Evolutionary conservation across 2,329 filamentous ascomycete species (phyloP).

Genomic region (Penicillium italicum): DNA sequence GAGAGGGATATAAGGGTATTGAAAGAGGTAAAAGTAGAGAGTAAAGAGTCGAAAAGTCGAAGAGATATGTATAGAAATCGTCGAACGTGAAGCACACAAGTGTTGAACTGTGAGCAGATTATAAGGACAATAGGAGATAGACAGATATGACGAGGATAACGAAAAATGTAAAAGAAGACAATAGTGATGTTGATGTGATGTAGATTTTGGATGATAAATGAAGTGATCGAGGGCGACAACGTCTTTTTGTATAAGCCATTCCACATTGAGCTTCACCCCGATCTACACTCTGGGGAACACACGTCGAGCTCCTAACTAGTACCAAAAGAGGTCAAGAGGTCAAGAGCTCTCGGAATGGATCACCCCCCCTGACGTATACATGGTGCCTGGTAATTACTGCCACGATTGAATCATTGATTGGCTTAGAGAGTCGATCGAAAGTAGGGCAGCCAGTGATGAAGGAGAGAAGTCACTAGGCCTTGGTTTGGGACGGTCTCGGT

Average conservation of each 20-base stretch:
- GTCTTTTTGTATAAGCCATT: constrained; percentile 26
- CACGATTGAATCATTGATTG: constrained; percentile 13
- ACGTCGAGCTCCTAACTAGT: constrained; percentile 14
- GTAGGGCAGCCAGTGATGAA: constrained; percentile 23
- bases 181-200: constrained; percentile 2
- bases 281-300: constrained; percentile 25
- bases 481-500: no score
- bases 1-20: not conserved
- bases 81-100: constrained; percentile 15
- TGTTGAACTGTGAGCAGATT: constrained; percentile 24
- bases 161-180: not conserved
- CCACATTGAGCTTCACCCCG: constrained; percentile 23
- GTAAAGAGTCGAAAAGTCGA: not conserved
- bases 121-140: constrained; percentile 4
- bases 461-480: no score
- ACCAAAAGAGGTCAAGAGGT: constrained; percentile 12
- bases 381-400: constrained; percentile 23
- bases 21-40: not conserved
- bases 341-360: constrained; percentile 29
- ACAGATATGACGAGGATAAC: constrained; percentile 1
- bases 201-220: constrained; percentile 1
- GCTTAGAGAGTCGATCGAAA: constrained; percentile 7
- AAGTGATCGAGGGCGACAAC: constrained; percentile 7
- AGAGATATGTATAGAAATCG: constrained; percentile 8
- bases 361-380: constrained; percentile 24